Percentiles rank a stretch among this genome's conserved stretches.
Evolutionary conservation across 1,284 basidiomycete species (phyloP).

Genomic region (Taiwanofungus camphoratus): DNA sequence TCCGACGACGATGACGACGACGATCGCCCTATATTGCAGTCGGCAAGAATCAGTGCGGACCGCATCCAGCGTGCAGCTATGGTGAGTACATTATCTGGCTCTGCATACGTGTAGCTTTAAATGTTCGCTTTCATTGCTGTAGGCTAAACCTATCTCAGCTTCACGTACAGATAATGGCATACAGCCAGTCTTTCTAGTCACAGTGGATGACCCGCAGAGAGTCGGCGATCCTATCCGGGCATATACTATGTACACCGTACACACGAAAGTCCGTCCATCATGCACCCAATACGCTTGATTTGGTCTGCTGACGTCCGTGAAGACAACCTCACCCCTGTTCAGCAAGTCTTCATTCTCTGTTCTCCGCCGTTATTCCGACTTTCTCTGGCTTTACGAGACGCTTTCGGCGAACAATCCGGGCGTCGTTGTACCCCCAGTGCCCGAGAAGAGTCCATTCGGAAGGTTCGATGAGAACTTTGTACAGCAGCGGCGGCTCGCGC

Average conservation of each 20-base stretch:
- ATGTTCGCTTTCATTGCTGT: too few species aligned
- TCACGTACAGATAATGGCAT: conserved; percentile 36
- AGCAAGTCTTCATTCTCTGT: conserved; percentile 84
- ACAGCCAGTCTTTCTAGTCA: conserved; percentile 69
- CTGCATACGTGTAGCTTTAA: too few species aligned
- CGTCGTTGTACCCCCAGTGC: conserved; percentile 93
- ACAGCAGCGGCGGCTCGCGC: conserved; percentile 71
- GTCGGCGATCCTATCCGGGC: conserved; percentile 89
- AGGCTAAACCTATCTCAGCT: too few species aligned
- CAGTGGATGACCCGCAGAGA: conserved; percentile 90
- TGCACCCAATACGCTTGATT: conserved; percentile 16
- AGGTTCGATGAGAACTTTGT: conserved; percentile 89
- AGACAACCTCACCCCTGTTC: conserved; percentile 83
- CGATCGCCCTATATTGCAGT: conserved; percentile 65
- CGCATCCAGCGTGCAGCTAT: conserved; percentile 27
- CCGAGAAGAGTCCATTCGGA: conserved; percentile 91
- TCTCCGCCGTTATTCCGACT: conserved; percentile 93
- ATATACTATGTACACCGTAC: conserved; percentile 93
- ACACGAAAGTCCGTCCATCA: conserved; percentile 80
- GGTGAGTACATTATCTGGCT: conserved; percentile 19
- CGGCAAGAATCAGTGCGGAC: conserved; percentile 26
- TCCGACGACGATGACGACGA: conserved; percentile 61
- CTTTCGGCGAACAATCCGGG: conserved; percentile 92
- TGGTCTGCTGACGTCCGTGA: conserved; percentile 3
- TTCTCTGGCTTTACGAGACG: conserved; percentile 93